Base-by-base conservation (phyloP, 768 basidiomycete genomes). In the Leccinum aurantiacum region DNA sequence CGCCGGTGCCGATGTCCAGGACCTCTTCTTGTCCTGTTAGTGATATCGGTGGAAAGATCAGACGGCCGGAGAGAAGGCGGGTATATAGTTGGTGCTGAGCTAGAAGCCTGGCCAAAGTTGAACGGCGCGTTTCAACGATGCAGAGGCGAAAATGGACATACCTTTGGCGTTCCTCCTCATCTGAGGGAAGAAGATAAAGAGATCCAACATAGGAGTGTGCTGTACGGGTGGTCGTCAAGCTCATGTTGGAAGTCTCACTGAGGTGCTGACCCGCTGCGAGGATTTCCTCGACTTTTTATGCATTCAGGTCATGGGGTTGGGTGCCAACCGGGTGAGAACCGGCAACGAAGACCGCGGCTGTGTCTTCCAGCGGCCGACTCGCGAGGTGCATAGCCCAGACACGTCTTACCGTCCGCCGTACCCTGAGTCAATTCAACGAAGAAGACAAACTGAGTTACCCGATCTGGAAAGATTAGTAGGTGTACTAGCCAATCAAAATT, bases 81-180 rank as follows among this genome's bases (percentile, higher is more conserved):
- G 65, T 68, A 29, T 65, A 69, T 4, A 71, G 19, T n/a, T 48
- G 37, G 24, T 71, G 62, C 35, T 71, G 70, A 33, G 11, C 29
- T 46, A 60, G 19, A 1, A 65, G 63, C 50, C 62, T 62, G 15
- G 3, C 15, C 11, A 8, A n/a, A 50, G 31, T 15, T 59, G 51
- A 67, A 11, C 9, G 50, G 17, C 9, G 17, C 5, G 22, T 4
- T n/a, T 15, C 4, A 25, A 49, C 14, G 14, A 27, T n/a, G 8
- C 17, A 9, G 22, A 7, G 31, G 29, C 24, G 14, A 5, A 38
- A n/a, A 4, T 6, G 22, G 14, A 4, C 29, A 22, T 50, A 70
- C 69, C 67, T 71, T 47, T 65, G 49, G 15, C 67, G 62, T 48
- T 73, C 71, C 49, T 67, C 60, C 14, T 71, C 69, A 4, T 71